Conservation (phyloP, 2,329 filamentous ascomycete species). For the Hymenoscyphus infarciens region DNA sequence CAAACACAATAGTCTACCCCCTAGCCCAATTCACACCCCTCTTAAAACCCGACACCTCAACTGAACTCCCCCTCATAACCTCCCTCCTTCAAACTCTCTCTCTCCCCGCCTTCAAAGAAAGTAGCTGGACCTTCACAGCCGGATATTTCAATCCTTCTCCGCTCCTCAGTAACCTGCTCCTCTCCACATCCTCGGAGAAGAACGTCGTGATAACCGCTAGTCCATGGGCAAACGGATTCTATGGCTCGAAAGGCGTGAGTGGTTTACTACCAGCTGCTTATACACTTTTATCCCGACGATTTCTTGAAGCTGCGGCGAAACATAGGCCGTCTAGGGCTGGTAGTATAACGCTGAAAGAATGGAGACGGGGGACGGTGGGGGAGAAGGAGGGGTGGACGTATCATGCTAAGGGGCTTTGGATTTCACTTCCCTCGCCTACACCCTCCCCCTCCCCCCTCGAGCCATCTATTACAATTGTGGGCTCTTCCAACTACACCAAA, state of each 20-base stretch:
- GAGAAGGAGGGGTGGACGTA: conserved; percentile 91
- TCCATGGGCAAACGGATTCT: conserved; percentile 94
- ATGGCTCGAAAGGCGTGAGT: conserved; percentile 79
- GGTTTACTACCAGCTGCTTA: conserved; percentile 91
- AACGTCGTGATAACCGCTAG: conserved; percentile 90
- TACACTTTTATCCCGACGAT: conserved; percentile 79
- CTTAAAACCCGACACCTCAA: conserved; percentile 74
- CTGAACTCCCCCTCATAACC: conserved; percentile 79
- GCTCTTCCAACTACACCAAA: conserved; percentile 94
- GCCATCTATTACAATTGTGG: conserved; percentile 78
- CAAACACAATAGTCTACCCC: conserved; percentile 76
- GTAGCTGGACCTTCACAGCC: conserved; percentile 92
- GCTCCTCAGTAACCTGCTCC: conserved; percentile 72
- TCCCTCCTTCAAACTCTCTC: conserved; percentile 68
- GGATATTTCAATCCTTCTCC: conserved; percentile 98
- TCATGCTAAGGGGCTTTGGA: conserved; percentile 94
- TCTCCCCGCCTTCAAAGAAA: conserved; percentile 58
- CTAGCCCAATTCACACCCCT: conserved; percentile 85
- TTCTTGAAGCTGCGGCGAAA: conserved; percentile 49
- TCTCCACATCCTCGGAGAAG: conserved; percentile 63
- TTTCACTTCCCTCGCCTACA: conserved; percentile 52
- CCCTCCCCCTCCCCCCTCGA: conserved; percentile 50
- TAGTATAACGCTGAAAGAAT: conserved; percentile 76
- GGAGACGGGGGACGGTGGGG: conserved; percentile 77
- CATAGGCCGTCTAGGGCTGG: conserved; percentile 42